Percentiles rank a stretch among this genome's conserved stretches.
phyloP scores from a whole-genome alignment of 208 protist species.

The Leptomonas seymouri region DNA sequence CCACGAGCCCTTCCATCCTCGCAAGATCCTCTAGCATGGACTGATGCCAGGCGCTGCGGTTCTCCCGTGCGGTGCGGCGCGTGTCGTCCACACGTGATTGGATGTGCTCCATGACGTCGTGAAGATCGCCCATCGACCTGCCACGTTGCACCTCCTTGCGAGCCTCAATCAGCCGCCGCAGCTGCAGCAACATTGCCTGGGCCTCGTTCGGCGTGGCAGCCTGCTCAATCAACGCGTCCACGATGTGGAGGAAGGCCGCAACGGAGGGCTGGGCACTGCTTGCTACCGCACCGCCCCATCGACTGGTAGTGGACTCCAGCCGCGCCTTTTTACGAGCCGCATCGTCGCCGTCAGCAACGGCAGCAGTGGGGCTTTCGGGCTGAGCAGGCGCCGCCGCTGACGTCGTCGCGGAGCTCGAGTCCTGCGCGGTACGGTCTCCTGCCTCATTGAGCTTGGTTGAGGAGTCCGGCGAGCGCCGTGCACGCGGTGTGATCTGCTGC shows the following conservation, averaged over 20 bases:
- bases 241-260: conserved; percentile 37
- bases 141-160: conserved; percentile 55
- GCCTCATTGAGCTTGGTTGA: not conserved
- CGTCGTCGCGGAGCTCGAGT: conserved; percentile 3
- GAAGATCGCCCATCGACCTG: conserved; percentile 44
- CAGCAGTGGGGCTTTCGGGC: conserved; percentile 1
- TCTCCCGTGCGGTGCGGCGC: conserved; percentile 37
- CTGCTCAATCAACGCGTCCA: conserved; percentile 41
- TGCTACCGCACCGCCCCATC: conserved; percentile 6
- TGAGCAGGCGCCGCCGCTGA: not conserved
- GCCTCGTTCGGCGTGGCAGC: conserved; percentile 37
- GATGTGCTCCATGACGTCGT: conserved; percentile 58
- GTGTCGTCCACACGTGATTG: conserved; percentile 74
- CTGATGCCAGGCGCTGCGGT: conserved; percentile 39
- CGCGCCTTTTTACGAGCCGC: conserved; percentile 31
- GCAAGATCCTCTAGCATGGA: conserved; percentile 48
- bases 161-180: conserved; percentile 59
- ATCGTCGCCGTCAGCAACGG: conserved; percentile 1
- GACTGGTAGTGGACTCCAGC: conserved; percentile 25
- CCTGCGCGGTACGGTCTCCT: not conserved
- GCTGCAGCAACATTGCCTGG: conserved; percentile 55
- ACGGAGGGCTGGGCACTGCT: conserved; percentile 14
- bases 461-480: conserved; percentile 23
- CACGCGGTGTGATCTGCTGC: conserved; percentile 18
- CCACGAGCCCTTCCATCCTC: conserved; percentile 50